A percentile compares a stretch with the other conserved stretches of the same genome.
phyloP scores from a whole-genome alignment of 345 rosid species.

The Raphanus raphanistrum region DNA sequence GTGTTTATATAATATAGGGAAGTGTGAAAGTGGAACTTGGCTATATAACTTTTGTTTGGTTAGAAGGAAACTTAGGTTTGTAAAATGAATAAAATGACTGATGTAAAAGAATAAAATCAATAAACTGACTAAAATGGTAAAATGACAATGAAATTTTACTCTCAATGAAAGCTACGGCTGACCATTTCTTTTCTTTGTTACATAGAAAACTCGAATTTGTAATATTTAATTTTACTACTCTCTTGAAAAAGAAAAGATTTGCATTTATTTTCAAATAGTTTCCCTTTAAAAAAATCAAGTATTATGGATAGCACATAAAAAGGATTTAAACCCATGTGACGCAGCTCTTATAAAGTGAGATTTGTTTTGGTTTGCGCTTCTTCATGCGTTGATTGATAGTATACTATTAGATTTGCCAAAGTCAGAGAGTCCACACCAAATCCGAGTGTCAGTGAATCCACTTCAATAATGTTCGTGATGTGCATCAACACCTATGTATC shows the following conservation, averaged over 20 bases:
- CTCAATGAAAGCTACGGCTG: constrained; percentile 8
- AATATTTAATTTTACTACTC: background rate
- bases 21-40: constrained; percentile 29
- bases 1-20: background rate
- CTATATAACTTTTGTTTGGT: background rate
- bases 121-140: background rate
- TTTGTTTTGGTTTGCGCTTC: constrained; percentile 15
- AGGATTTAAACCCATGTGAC: constrained; percentile 15
- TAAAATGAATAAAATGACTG: background rate
- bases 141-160: constrained; percentile 20
- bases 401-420: background rate
- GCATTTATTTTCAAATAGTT: background rate
- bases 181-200: constrained; percentile 10
- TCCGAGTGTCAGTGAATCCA: constrained; percentile 14
- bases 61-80: background rate
- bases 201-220: background rate
- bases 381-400: constrained; percentile 5
- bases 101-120: too few relatives aligned
- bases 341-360: background rate
- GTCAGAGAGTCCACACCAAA: constrained; percentile 25
- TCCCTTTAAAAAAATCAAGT: constrained; percentile 1
- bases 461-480: constrained; percentile 7
- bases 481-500: constrained; percentile 9
- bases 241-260: background rate
- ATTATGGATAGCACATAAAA: background rate